phyloP scores from a whole-genome alignment of 345 rosid genomes.

The Syzygium jambos region DNA sequence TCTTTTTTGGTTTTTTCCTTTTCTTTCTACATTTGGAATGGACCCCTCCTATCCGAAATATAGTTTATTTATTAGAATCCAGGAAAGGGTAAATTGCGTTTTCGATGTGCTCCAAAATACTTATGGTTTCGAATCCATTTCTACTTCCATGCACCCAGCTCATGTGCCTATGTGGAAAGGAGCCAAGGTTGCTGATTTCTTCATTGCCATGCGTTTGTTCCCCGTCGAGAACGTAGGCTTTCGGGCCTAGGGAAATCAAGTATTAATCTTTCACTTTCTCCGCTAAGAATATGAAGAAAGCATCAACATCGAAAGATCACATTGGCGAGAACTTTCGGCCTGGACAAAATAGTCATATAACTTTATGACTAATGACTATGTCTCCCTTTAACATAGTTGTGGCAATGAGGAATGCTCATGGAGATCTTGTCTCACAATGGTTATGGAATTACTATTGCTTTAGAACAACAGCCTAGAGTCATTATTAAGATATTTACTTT shows the following conservation, averaged over 20 bases:
- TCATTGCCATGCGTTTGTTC: conserved; percentile 82
- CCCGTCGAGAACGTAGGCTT: conserved; percentile 89
- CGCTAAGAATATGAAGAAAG: background rate
- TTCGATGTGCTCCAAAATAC: too few species aligned
- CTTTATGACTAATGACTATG: background rate
- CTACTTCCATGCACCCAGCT: conserved; percentile 94
- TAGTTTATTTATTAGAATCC: too few species aligned
- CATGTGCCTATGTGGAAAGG: conserved; percentile 99
- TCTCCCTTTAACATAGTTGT: background rate
- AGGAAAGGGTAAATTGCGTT: too few species aligned
- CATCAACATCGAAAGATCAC: background rate
- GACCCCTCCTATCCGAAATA: too few species aligned
- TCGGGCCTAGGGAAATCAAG: conserved; percentile 95
- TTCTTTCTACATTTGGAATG: too few species aligned
- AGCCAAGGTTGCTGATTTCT: conserved; percentile 86
- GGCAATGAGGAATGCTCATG: background rate
- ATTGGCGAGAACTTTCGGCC: background rate
- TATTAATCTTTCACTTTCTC: background rate
- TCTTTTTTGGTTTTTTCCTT: too few species aligned
- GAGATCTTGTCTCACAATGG: background rate
- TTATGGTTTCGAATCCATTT: background rate
- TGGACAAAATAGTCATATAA: background rate
- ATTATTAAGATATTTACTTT: background rate
- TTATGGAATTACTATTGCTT: background rate
- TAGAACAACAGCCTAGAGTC: background rate